A percentile compares a stretch with the other conserved stretches of the same genome.
These are phyloP conservation scores for Tylopilus sp. DNA, from an alignment of 768 basidiomycete species.

Conservation along the genomic window DNA sequence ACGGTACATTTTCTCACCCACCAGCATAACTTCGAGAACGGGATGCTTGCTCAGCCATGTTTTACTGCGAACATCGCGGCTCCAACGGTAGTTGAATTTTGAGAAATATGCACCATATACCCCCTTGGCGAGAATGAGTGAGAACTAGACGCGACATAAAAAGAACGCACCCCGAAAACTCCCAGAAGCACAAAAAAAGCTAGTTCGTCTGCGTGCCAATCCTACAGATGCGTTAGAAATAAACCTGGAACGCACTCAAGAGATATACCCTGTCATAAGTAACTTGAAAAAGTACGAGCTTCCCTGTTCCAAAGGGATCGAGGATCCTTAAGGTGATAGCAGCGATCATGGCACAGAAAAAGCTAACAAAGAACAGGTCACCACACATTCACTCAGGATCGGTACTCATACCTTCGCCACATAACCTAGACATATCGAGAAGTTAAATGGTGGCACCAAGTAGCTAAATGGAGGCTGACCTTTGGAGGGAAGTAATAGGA, in stretches of 20 bases:
- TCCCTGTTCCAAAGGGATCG: constrained; percentile 94
- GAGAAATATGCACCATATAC: constrained; percentile 94
- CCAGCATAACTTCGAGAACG: constrained; percentile 76
- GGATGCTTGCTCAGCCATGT: constrained; percentile 83
- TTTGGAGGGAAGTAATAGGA: constrained; percentile 97
- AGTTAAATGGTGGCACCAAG: background rate
- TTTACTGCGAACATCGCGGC: constrained; percentile 72
- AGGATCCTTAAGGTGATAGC: constrained; percentile 91
- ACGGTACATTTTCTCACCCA: constrained; percentile 34
- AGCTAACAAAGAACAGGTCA: constrained; percentile 48
- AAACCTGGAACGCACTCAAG: background rate
- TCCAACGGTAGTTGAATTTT: constrained; percentile 88
- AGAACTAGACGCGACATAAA: constrained; percentile 1
- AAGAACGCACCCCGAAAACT: constrained; percentile 70
- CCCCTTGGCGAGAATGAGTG: constrained; percentile 48
- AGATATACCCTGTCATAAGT: constrained; percentile 72
- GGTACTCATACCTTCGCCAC: constrained; percentile 78
- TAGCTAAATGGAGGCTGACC: constrained; percentile 33
- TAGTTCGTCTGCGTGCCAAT: constrained; percentile 92
- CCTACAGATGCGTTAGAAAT: constrained; percentile 41
- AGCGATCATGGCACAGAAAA: constrained; percentile 98
- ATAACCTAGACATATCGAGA: constrained; percentile 53
- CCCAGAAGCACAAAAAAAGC: constrained; percentile 83
- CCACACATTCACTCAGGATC: background rate
- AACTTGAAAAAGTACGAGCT: constrained; percentile 89